phyloP scores from a whole-genome alignment of 257 asterid genomes.

The Nicotiana sylvestris region DNA sequence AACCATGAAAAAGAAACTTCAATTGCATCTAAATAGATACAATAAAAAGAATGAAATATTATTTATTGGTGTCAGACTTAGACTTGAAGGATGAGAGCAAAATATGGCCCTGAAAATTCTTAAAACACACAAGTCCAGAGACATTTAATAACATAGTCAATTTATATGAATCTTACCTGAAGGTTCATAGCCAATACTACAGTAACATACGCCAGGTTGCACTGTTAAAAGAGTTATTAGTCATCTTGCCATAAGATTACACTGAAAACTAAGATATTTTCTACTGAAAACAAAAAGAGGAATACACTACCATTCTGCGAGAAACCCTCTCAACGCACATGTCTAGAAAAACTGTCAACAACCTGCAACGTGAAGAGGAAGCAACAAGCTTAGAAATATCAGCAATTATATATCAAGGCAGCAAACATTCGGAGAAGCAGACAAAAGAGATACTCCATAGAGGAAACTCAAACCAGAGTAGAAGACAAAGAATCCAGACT shows the following conservation, averaged over 20 bases:
- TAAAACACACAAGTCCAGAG: background rate
- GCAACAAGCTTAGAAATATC: constrained; percentile 2
- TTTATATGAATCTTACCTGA: constrained; percentile 47
- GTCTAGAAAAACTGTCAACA: constrained; percentile 55
- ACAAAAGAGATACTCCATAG: background rate
- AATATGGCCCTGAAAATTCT: background rate
- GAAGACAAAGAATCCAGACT: constrained; percentile 69
- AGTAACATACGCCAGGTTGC: constrained; percentile 84
- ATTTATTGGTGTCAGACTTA: background rate
- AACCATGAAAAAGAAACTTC: background rate
- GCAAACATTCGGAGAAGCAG: constrained; percentile 2
- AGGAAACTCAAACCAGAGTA: constrained; percentile 53
- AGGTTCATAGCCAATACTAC: constrained; percentile 65
- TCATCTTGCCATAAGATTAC: background rate
- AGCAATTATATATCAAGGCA: constrained; percentile 8
- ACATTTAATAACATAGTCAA: background rate
- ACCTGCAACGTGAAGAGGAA: constrained; percentile 48
- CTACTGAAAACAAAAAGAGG: background rate
- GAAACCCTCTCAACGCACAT: constrained; percentile 67
- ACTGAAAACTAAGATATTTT: background rate
- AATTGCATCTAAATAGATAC: background rate
- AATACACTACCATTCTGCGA: constrained; percentile 64
- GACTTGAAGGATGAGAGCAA: background rate
- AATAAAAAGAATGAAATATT: background rate
- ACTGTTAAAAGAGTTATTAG: constrained; percentile 49